Conservation (phyloP, 352 stramenopile genomes). For the Phytophthora litchii region DNA sequence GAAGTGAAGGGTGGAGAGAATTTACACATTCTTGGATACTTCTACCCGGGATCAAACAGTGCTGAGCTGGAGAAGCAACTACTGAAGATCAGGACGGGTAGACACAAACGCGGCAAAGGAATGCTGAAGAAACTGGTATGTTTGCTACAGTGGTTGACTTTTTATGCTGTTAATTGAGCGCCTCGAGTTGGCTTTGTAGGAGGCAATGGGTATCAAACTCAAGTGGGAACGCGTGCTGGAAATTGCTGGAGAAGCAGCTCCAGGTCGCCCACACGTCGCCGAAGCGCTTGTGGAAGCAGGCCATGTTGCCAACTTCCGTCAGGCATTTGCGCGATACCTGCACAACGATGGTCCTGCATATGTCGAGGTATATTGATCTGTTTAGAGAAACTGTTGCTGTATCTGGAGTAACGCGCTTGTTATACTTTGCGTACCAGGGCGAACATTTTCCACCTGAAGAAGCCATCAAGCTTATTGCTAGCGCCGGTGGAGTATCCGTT, state of each 20-base stretch:
- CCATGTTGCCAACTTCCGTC: slow-evolving; percentile 76
- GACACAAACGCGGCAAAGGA: slow-evolving; percentile 81
- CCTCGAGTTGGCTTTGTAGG: slow-evolving; percentile 38
- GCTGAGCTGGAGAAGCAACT: slow-evolving; percentile 73
- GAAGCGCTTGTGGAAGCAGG: slow-evolving; percentile 79
- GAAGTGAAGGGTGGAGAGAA: slow-evolving; percentile 87
- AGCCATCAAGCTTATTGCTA: slow-evolving; percentile 86
- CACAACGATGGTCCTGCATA: slow-evolving; percentile 87
- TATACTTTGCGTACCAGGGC: slow-evolving; percentile 40
- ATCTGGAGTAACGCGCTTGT: background rate
- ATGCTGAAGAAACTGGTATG: slow-evolving; percentile 85
- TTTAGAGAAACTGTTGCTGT: background rate
- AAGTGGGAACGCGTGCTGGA: slow-evolving; percentile 83
- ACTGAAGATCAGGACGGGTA: slow-evolving; percentile 76
- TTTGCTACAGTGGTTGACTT: slow-evolving; percentile 2
- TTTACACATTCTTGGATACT: slow-evolving; percentile 88
- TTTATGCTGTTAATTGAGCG: background rate
- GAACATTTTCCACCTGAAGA: slow-evolving; percentile 86
- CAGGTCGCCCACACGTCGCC: slow-evolving; percentile 77
- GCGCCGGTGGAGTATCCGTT: slow-evolving; percentile 77
- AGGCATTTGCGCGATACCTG: slow-evolving; percentile 82
- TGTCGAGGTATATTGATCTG: slow-evolving; percentile 55
- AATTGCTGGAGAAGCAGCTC: slow-evolving; percentile 84
- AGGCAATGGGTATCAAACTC: slow-evolving; percentile 81
- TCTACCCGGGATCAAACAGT: slow-evolving; percentile 82